Evolutionary conservation across 2,329 filamentous ascomycete species (phyloP).

Genomic region (Clarireedia sp.): DNA sequence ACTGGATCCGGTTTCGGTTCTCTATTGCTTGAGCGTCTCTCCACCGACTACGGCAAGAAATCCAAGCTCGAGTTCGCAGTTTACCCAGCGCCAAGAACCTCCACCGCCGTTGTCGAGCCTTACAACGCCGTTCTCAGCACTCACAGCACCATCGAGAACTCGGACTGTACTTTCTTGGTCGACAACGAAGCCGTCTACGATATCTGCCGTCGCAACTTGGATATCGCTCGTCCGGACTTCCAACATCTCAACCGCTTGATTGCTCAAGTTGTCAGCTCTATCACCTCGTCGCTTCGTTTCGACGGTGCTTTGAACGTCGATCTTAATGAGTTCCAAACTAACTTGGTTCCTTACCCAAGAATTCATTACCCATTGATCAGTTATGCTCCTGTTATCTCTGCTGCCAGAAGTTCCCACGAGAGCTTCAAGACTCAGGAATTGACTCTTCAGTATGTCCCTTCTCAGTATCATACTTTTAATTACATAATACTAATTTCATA

Average conservation of each 20-base stretch:
- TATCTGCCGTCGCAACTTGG: slow-evolving; percentile 56
- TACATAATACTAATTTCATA: slow-evolving; percentile 7
- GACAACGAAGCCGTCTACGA: slow-evolving; percentile 64
- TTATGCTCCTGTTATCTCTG: slow-evolving; percentile 56
- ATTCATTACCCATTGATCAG: slow-evolving; percentile 61
- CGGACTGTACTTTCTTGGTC: slow-evolving; percentile 60
- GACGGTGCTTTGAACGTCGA: slow-evolving; percentile 61
- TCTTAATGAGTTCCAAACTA: slow-evolving; percentile 62
- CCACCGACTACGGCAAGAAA: slow-evolving; percentile 60
- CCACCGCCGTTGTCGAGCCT: slow-evolving; percentile 60
- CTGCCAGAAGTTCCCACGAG: slow-evolving; percentile 54
- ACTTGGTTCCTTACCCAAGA: slow-evolving; percentile 58
- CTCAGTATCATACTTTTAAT: not conserved
- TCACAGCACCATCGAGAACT: slow-evolving; percentile 55
- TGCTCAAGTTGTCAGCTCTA: slow-evolving; percentile 59
- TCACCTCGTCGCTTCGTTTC: slow-evolving; percentile 57
- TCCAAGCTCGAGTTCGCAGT: slow-evolving; percentile 60
- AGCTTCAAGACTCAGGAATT: slow-evolving; percentile 59
- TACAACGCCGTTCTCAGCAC: slow-evolving; percentile 57
- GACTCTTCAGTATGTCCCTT: slow-evolving; percentile 50
- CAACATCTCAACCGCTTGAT: slow-evolving; percentile 60
- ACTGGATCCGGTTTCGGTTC: slow-evolving; percentile 61
- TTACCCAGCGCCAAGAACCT: slow-evolving; percentile 56
- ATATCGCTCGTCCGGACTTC: slow-evolving; percentile 55
- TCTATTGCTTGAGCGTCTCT: slow-evolving; percentile 55